Evolutionary conservation across 2,329 filamentous ascomycete genomes (phyloP), one percentile per base, ranked within the genome.

Genomic region (Aspergillus sp.): DNA sequence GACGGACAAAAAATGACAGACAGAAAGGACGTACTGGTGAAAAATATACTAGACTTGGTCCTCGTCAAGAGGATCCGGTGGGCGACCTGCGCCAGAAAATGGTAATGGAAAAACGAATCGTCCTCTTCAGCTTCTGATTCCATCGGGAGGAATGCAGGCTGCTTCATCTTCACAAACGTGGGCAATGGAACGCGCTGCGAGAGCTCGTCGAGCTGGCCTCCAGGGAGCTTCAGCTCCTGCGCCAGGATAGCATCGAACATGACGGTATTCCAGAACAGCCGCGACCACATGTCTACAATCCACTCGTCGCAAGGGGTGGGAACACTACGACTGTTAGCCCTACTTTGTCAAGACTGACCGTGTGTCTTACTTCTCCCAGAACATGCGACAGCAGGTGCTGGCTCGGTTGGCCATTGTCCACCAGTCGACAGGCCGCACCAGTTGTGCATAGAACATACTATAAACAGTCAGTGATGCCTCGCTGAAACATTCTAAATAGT

Each of bases 81-180:
- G n/a, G 45, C 45, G 30, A 48, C 30, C 45, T 48, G 45, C 30
- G 45, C 45, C 45, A 48, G 30, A 12, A 48, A 48, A 22, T 48
- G 45, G 15, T 48, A 48, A 8, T 48, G 45, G 30, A 36, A 34
- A 17, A 48, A 48, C 2, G 45, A 48, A 15, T 48, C 45, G 11
- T 48, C 45, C 12, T 48, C 45, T 12, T 36, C 32, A 11, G 45
- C 20, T 1, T 48, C 45, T 13, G 45, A 20, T 11, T 48, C 30
- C 6, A 48, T 17, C n/a, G 45, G 45, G 0, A 48, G 11, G 15
- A 48, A 48, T 3, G 45, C 18, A 11, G 45, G 45, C 45, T 48
- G 26, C 45, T 48, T 24, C 32, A 48, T 24, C 18, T 18, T 48
- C 1, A 48, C 17, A 38, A 48, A 48, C 45, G 12, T 48, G 2